Conservation (phyloP, 148 eudicot genomes). For the Camellia lanceoleosa region DNA sequence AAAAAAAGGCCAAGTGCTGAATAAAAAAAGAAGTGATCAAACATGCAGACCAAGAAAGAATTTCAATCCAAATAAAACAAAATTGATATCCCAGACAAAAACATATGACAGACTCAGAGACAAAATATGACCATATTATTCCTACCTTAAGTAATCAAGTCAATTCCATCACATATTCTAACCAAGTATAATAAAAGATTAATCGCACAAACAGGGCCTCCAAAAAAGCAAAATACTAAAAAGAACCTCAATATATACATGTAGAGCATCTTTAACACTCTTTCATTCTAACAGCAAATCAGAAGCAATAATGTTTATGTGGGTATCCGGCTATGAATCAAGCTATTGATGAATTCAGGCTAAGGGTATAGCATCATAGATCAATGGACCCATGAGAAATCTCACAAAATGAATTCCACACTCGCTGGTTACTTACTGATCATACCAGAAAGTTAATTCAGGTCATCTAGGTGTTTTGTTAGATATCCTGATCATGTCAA, state of each 20-base stretch:
- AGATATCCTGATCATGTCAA: neutral
- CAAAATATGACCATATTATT: neutral
- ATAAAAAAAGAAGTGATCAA: neutral
- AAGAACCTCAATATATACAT: neutral
- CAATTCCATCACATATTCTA: neutral
- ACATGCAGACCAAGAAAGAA: slow-evolving; percentile 3
- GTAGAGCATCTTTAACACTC: neutral
- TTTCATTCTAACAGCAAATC: neutral
- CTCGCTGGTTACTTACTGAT: neutral
- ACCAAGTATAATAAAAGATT: neutral
- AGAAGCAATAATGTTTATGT: neutral
- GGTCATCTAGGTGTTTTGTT: neutral
- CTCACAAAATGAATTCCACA: neutral
- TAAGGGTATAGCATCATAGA: neutral
- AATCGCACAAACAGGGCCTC: neutral
- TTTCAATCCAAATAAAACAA: neutral
- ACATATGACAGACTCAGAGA: neutral
- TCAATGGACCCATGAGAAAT: neutral
- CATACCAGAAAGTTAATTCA: neutral
- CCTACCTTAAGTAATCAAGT: neutral
- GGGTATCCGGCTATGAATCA: neutral
- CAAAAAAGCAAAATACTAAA: neutral
- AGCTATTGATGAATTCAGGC: neutral
- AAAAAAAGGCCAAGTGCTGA: neutral
- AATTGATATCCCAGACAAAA: neutral